These are phyloP conservation scores for Emmonsia crescens DNA, from an alignment of 2,329 filamentous ascomycete species.

Conservation along the genomic window DNA sequence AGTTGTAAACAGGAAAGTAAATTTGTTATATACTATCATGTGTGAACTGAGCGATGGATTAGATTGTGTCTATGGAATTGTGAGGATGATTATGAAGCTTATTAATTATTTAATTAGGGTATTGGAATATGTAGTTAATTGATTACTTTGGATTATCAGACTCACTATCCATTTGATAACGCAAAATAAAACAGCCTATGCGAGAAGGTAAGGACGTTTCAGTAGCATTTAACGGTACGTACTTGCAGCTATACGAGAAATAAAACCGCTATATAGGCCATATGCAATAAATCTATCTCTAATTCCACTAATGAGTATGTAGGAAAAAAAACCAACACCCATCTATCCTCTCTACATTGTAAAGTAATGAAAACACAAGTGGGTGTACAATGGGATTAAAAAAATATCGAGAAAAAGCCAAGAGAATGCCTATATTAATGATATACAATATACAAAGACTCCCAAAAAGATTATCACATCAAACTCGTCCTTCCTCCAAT, in stretches of 20 bases:
- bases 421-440: background rate
- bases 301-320: background rate
- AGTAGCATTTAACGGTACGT: too few species aligned
- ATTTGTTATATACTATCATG: background rate
- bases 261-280: background rate
- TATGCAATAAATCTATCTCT: background rate
- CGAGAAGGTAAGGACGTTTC: too few species aligned
- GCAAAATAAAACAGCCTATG: background rate
- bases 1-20: background rate
- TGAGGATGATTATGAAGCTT: background rate
- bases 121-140: background rate
- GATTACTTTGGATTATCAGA: too few species aligned
- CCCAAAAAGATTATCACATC: slow-evolving; percentile 51
- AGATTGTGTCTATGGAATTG: background rate
- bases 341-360: background rate
- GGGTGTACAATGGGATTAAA: background rate
- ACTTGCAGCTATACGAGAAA: background rate
- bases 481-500: slow-evolving; percentile 85
- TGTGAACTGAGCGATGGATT: background rate
- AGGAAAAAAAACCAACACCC: background rate
- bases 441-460: background rate
- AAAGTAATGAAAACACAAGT: background rate
- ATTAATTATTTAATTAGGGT: background rate
- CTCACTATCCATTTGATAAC: background rate
- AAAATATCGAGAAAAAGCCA: too few species aligned